Evolutionary conservation across 257 asterid genomes (phyloP).

Genomic region (Cordia subcordata): DNA sequence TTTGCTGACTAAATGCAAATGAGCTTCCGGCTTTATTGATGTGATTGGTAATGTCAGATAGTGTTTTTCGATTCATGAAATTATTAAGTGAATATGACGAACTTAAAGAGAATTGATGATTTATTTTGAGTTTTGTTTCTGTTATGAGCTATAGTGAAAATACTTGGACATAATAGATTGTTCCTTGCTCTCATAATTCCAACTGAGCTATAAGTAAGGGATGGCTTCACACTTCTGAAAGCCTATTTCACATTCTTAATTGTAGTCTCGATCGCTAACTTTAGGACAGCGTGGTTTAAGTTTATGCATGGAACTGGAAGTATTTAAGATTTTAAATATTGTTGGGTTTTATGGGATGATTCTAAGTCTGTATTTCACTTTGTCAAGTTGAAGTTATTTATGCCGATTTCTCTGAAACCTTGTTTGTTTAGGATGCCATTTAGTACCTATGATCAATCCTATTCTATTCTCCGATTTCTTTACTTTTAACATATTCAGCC

Average conservation of each 20-base stretch:
- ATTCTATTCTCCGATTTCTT: no score
- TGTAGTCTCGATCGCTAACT: neutral
- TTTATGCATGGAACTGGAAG: neutral
- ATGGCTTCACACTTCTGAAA: no score
- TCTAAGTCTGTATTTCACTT: no score
- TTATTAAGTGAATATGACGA: conserved; percentile 1
- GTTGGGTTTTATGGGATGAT: no score
- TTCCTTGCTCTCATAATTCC: no score
- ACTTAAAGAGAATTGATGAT: neutral
- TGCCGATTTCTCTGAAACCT: no score
- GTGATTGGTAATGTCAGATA: conserved; percentile 7
- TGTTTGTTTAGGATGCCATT: no score
- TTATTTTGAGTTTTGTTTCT: neutral
- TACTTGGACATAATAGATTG: neutral
- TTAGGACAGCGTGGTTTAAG: neutral
- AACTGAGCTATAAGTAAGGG: no score
- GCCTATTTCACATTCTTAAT: neutral
- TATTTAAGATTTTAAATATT: no score
- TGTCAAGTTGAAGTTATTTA: no score
- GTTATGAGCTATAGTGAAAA: neutral
- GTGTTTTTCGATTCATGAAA: conserved; percentile 16
- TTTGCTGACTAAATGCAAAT: conserved; percentile 2
- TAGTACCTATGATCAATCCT: no score
- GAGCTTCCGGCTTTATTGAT: conserved; percentile 23
- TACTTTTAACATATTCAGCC: no score